Evolutionary conservation across 1,284 basidiomycete genomes (phyloP).

Genomic region (Ceratobasidium sp.): DNA sequence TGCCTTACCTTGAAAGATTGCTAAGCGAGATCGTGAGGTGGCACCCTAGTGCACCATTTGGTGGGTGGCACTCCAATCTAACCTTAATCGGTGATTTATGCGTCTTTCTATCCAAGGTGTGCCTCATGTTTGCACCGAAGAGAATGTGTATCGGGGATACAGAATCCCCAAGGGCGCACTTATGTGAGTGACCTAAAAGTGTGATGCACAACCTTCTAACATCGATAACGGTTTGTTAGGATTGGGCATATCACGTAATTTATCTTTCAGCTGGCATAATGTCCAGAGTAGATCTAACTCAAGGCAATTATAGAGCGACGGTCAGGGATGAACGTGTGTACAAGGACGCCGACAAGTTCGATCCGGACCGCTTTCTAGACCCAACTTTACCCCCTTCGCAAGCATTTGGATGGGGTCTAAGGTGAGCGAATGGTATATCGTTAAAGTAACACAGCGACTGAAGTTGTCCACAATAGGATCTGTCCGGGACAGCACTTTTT

Average conservation of each 20-base stretch:
- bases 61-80: not conserved
- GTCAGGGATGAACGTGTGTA: constrained; percentile 1
- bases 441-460: not conserved
- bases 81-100: too few species aligned
- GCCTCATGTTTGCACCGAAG: constrained; percentile 2
- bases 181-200: not conserved
- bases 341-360: constrained; percentile 1
- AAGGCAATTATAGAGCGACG: not conserved
- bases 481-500: constrained; percentile 37
- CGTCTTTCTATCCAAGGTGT: not conserved
- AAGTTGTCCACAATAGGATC: constrained; percentile 9
- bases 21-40: constrained; percentile 24
- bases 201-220: too few species aligned
- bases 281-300: too few species aligned
- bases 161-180: constrained; percentile 21
- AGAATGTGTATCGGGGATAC: constrained; percentile 22
- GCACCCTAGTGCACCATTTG: constrained; percentile 30
- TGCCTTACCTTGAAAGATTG: constrained; percentile 32
- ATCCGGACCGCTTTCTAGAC: constrained; percentile 11
- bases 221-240: not conserved
- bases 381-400: not conserved
- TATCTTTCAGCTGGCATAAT: not conserved
- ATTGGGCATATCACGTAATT: constrained; percentile 2
- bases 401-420: constrained; percentile 13
- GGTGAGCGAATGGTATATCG: not conserved